phyloP scores from a whole-genome alignment of 768 basidiomycete genomes.

The Suillus placidus region DNA sequence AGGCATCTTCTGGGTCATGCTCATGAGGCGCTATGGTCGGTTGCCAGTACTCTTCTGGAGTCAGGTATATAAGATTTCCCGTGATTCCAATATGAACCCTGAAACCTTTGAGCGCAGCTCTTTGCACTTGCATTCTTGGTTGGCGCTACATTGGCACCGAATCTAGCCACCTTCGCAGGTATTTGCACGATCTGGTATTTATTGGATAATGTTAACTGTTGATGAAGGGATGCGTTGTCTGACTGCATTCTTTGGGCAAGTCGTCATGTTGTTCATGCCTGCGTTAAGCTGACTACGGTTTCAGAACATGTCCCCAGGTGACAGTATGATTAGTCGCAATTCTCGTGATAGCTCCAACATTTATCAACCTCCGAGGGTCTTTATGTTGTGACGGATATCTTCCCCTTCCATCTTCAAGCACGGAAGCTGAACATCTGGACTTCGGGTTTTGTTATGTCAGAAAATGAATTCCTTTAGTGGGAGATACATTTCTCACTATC shows the following conservation, averaged over 20 bases:
- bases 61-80: constrained; percentile 16
- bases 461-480: constrained; percentile 43
- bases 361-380: constrained; percentile 35
- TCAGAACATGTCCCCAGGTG: constrained; percentile 54
- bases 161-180: constrained; percentile 51
- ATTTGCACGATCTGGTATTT: constrained; percentile 12
- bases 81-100: neutral
- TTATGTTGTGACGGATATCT: constrained; percentile 52
- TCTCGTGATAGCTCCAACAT: neutral
- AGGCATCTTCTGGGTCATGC: constrained; percentile 32
- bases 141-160: constrained; percentile 56
- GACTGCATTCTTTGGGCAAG: constrained; percentile 35
- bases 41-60: constrained; percentile 35
- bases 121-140: constrained; percentile 49
- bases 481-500: constrained; percentile 35
- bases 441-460: constrained; percentile 52
- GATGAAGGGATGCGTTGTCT: constrained; percentile 33
- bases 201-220: neutral
- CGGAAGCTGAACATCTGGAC: constrained; percentile 57
- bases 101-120: constrained; percentile 26
- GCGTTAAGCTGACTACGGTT: neutral
- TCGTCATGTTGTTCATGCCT: neutral
- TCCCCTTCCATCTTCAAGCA: constrained; percentile 57
- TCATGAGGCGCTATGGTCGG: constrained; percentile 35
- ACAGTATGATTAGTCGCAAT: constrained; percentile 34